Evolutionary conservation across 371 early-diverging fungal species (phyloP), one percentile per base, ranked within the genome.

Genomic region (Mucor circinelloides): DNA sequence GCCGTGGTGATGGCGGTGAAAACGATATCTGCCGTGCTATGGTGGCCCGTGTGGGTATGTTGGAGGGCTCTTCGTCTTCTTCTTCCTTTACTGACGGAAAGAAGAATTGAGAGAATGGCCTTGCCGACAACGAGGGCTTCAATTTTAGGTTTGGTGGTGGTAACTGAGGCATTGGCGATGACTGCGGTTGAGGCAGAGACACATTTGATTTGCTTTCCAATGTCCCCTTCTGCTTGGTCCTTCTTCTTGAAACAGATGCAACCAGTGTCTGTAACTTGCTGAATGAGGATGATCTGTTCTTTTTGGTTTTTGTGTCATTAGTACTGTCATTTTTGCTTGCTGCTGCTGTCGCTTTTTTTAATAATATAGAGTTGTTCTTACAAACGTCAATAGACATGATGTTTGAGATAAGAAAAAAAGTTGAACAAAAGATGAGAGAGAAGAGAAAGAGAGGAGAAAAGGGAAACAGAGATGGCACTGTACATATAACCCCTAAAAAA

Each of bases 61-160:
- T 27, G 28, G 27, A 25, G 13, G 52, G 2, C 10, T 52, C 30
- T 55, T 30, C 55, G 8, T 56, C 25, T 2, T 56, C 38, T 40
- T 68, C 46, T 21, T 62, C 63, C 48, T 69, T 58, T 9, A 48
- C 38, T 19, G 27, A 38, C 1, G 64, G 46, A 32, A 63, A 69
- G 38, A 71, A 67, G 58, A 71, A 71, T 34, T 71, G 72, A 10
- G 72, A 71, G 10, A 71, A 34, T 8, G 72, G 72, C 48, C 71
- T 63, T 4, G 63, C 52, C 23, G 64, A 64, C 8, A 63, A 21
- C 2, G 64, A 59, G 21, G 64, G 54, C 27, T 32, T 58, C 31
- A 55, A 17, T 38, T 52, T 63, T 28, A 60, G 30, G 6, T 48
- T 48, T 15, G 42, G 19, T 12, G 66, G 66, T 54, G 58, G 56